Base-by-base conservation (phyloP, 2,329 filamentous ascomycete genomes). In the Trichoderma polysporum region DNA sequence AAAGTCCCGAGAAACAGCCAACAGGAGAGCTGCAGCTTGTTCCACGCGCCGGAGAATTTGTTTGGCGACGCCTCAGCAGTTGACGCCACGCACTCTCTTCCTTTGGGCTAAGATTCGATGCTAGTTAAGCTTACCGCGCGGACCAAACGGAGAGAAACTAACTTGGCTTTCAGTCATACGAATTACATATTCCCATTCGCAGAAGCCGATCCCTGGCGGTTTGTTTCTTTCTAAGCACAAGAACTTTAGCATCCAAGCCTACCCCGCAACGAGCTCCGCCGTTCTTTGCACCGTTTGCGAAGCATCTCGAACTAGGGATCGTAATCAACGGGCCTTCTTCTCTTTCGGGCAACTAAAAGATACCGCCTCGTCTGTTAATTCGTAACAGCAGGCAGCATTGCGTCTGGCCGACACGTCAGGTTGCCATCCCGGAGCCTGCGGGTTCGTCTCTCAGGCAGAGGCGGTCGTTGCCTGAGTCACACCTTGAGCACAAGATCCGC, bases 381-480 rank as follows among this genome's bases (percentile, higher is more conserved):
- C 22, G 35, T 41, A 13, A 39, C 37, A 5, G 12, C 22, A 13
- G 47, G 10, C 47, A 27, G 47, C 41, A 12, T 63, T 64, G 60
- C 60, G 60, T 64, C 50, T 56, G 37, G 49, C 9, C 10, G 27
- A 66, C 56, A 66, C 63, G 63, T 66, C 63, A 66, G 63, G 53
- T 25, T 59, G 22, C 53, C 54, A 52, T 59, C 56, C 47, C 33
- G 49, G 60, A 54, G 60, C 49, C 60, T 63, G 49, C 17, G 49
- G 60, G 25, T 54, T 25, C 41, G 33, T 54, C 37, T 49, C 52
- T 22, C 31, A 37, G 41, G 41, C 47, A 50, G 53, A 56, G 33
- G 33, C 19, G 37, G 35, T 45, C 22, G 60, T 33, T 56, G 60
- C 50, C 50, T 64, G 60, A 64, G 60, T 64, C 60, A 64, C 60